Evolutionary conservation across 2,329 filamentous ascomycete genomes (phyloP).

Genomic region (Pyricularia sp.): DNA sequence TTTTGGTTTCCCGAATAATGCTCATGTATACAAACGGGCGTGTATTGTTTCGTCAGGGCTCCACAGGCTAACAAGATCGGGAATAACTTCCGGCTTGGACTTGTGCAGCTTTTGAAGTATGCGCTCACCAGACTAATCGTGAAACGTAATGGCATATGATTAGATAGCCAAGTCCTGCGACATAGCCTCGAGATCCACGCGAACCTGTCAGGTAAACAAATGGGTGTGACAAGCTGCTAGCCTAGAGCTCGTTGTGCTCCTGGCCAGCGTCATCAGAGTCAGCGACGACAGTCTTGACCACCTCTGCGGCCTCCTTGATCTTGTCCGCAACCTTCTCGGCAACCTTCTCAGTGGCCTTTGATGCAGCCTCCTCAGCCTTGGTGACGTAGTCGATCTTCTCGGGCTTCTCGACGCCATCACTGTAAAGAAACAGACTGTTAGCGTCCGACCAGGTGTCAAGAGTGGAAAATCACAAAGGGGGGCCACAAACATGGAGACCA

Average conservation of each 20-base stretch:
- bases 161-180: background rate
- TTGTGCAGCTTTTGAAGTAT: background rate
- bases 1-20: background rate
- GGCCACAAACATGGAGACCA: background rate
- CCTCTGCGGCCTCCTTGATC: constrained; percentile 38
- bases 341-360: constrained; percentile 27
- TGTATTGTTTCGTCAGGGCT: background rate
- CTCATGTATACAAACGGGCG: background rate
- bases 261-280: constrained; percentile 43
- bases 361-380: constrained; percentile 22
- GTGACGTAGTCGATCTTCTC: constrained; percentile 29
- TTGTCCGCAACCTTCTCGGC: constrained; percentile 36
- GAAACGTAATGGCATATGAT: background rate
- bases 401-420: constrained; percentile 58
- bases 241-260: constrained; percentile 52
- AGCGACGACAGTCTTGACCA: constrained; percentile 39
- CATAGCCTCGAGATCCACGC: background rate
- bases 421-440: constrained; percentile 85
- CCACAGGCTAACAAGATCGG: background rate
- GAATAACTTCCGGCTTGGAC: background rate
- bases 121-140: background rate
- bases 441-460: constrained; percentile 23
- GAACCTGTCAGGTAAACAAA: background rate
- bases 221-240: background rate
- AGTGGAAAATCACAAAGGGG: background rate